phyloP scores from a whole-genome alignment of 352 stramenopile species.

The Phytopythium litorale region DNA sequence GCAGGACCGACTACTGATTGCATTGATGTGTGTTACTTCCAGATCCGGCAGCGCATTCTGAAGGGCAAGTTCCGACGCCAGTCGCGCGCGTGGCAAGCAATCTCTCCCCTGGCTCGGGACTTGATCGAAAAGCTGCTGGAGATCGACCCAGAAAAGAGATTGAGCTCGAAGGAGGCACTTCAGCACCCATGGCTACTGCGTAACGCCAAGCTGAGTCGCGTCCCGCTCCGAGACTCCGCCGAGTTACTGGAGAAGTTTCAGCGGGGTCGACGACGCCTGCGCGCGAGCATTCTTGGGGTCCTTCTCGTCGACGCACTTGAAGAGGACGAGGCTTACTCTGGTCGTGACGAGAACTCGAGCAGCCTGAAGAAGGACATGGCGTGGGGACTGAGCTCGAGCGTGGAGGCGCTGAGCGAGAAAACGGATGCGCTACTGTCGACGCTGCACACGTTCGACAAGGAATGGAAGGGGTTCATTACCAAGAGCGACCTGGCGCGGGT shows the following conservation, averaged over 20 bases:
- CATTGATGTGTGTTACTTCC: not conserved
- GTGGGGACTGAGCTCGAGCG: slow-evolving; percentile 70
- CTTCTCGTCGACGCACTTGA: slow-evolving; percentile 59
- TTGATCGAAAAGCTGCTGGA: slow-evolving; percentile 73
- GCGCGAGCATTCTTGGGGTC: slow-evolving; percentile 74
- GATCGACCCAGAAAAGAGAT: slow-evolving; percentile 50
- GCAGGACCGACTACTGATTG: not conserved
- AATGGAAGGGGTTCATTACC: slow-evolving; percentile 80
- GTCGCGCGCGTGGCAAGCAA: slow-evolving; percentile 65
- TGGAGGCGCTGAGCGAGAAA: slow-evolving; percentile 64
- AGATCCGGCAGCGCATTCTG: slow-evolving; percentile 79
- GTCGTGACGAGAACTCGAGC: slow-evolving; percentile 24
- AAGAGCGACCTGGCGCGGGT: slow-evolving; percentile 73
- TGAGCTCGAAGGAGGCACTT: slow-evolving; percentile 66
- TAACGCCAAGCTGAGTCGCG: slow-evolving; percentile 42
- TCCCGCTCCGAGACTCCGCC: slow-evolving; percentile 61
- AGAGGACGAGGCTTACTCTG: slow-evolving; percentile 28
- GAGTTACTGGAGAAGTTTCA: slow-evolving; percentile 80
- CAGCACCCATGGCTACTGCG: slow-evolving; percentile 69
- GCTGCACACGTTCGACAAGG: slow-evolving; percentile 71
- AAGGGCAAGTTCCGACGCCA: slow-evolving; percentile 74
- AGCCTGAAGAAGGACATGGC: slow-evolving; percentile 41
- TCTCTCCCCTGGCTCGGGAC: slow-evolving; percentile 60
- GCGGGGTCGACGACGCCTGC: slow-evolving; percentile 63
- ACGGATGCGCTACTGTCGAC: slow-evolving; percentile 63